Evolutionary conservation across 495 filamentous ascomycete genomes (phyloP), one percentile per base, ranked within the genome.

Genomic region (Podospora didyma): DNA sequence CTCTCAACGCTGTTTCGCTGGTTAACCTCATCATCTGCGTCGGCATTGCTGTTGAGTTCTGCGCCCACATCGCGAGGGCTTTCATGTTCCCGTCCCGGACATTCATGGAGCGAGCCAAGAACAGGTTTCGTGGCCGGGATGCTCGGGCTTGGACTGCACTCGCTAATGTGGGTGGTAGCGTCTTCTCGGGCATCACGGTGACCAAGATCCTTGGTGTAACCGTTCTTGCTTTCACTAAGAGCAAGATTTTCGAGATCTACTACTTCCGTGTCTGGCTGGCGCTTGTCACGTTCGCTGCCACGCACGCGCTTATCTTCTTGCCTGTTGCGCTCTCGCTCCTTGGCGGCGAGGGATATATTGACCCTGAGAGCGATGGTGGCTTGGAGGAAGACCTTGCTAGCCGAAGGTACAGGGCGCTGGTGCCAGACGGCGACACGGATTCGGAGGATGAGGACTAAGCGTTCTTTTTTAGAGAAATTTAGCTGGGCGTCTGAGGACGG

Each of bases 221-320:
- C 48, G 94, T 99, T 41, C 78, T 99, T 14, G 94, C 92, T 0
- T 97, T 96, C 60, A 99, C 94, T 7, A 75, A 89, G 22, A 96
- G 90, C 71, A 97, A 97, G 82, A 97, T 99, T 69, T 99, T 99
- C 66, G 95, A 97, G 77, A 89, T 97, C 53, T 99, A 97, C 71
- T 99, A 97, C 69, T 99, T 99, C 75, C 79, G 94, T 7, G 88
- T 99, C 35, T 99, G 94, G 94, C 68, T 96, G 20, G 87, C 92
- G 45, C 78, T 99, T 57, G 90, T 97, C 37, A 60, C 91, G 20
- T 90, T 96, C 58, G 95, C 90, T n/a, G 89, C 90, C 20, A 77
- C 81, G 0, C 94, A 99, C 69, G 89, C 92, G 11, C 78, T 99
- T 16, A 81, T 99, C 2, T 96, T 96, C 71, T 73, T 99, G 58